A percentile compares a stretch with the other conserved stretches of the same genome.
phyloP scores from a whole-genome alignment of 805 yeast species.

The Candida nonsorbophila region DNA sequence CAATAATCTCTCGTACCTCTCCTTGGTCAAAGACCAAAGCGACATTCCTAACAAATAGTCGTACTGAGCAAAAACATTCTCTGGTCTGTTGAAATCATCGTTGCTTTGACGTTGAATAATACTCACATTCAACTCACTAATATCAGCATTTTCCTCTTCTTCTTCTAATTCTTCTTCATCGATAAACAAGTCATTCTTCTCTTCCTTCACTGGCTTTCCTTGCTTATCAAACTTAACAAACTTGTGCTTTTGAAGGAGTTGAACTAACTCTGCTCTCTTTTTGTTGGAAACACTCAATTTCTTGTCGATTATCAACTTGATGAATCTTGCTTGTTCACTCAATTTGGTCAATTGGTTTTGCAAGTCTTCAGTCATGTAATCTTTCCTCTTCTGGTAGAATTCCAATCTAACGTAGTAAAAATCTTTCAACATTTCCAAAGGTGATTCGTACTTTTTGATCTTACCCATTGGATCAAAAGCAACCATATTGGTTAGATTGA shows the following conservation, averaged over 20 bases:
- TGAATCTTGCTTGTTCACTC: conserved; percentile 82
- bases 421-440: conserved; percentile 75
- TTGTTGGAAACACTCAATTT: conserved; percentile 69
- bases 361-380: conserved; percentile 60
- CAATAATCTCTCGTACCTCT: conserved; percentile 76
- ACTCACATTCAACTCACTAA: conserved; percentile 21
- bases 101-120: conserved; percentile 19
- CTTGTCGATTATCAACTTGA: conserved; percentile 81
- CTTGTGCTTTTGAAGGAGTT: conserved; percentile 54
- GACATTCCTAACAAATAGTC: conserved; percentile 91
- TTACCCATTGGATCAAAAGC: conserved; percentile 90
- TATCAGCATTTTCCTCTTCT: conserved; percentile 34
- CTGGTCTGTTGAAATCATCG: conserved; percentile 42
- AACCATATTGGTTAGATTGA: conserved; percentile 84
- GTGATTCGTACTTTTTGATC: conserved; percentile 73
- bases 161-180: conserved; percentile 35
- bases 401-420: conserved; percentile 84
- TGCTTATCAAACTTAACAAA: conserved; percentile 75
- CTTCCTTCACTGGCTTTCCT: conserved; percentile 56
- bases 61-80: conserved; percentile 57
- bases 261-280: conserved; percentile 58
- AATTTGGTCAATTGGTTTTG: conserved; percentile 71
- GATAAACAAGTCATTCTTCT: conserved; percentile 17
- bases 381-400: conserved; percentile 87
- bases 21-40: conserved; percentile 88